Conservation (phyloP, 1,284 basidiomycete genomes). For the Rhodotorula sp. region DNA sequence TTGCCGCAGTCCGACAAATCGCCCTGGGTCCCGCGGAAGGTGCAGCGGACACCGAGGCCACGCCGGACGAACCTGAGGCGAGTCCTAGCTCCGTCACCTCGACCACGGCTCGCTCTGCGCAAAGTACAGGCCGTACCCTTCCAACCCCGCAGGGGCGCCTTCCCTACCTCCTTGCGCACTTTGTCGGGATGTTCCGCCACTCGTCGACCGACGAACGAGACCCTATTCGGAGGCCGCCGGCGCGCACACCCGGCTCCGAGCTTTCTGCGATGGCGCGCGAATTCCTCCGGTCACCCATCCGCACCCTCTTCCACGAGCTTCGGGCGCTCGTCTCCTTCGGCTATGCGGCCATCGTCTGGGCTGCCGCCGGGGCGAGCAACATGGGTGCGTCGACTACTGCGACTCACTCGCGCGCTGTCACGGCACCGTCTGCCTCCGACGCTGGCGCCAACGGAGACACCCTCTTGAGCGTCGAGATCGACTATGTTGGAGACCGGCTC, state of each 20-base stretch:
- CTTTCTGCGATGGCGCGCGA: slow-evolving; percentile 9
- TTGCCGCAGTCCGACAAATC: slow-evolving; percentile 25
- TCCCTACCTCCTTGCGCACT: too few species aligned
- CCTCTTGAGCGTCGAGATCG: slow-evolving; percentile 15
- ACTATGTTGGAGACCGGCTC: slow-evolving; percentile 14
- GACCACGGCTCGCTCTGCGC: too few species aligned
- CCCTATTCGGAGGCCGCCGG: too few species aligned
- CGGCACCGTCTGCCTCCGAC: not conserved
- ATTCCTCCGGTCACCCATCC: slow-evolving; percentile 10
- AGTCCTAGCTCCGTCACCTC: too few species aligned
- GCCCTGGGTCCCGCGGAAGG: not conserved
- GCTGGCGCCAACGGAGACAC: not conserved
- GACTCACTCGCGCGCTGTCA: too few species aligned
- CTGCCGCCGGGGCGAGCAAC: not conserved
- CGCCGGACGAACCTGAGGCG: too few species aligned
- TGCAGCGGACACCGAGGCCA: too few species aligned
- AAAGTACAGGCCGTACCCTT: too few species aligned
- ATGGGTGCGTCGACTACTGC: not conserved
- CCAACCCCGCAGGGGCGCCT: too few species aligned
- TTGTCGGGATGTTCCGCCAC: too few species aligned
- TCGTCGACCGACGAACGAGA: too few species aligned
- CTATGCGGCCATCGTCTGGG: slow-evolving; percentile 27
- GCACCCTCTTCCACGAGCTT: slow-evolving; percentile 18
- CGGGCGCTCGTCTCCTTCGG: slow-evolving; percentile 22
- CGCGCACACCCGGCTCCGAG: slow-evolving; percentile 10